Conservation (phyloP, 805 yeast species). For the Starmerella apicola region DNA sequence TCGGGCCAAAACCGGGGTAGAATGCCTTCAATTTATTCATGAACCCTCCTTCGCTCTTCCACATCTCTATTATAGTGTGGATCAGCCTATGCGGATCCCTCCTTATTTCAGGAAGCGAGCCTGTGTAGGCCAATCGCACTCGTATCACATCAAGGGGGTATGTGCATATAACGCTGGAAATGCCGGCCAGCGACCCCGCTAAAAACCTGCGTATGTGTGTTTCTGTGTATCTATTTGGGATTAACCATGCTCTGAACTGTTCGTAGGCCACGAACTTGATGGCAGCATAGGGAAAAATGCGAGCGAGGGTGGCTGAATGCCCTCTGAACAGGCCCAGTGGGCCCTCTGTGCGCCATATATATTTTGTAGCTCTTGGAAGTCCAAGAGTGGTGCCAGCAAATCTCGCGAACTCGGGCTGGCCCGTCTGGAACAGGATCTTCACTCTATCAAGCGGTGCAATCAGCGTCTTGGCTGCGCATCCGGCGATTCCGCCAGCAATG, state of each 20-base stretch:
- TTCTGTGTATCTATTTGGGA: conserved; percentile 63
- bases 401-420: conserved; percentile 74
- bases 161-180: conserved; percentile 73
- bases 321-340: conserved; percentile 79
- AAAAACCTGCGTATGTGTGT: conserved; percentile 67
- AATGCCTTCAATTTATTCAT: conserved; percentile 40
- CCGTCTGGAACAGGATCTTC: conserved; percentile 87
- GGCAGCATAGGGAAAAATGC: conserved; percentile 95
- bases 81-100: conserved; percentile 23
- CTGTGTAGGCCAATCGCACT: conserved; percentile 75
- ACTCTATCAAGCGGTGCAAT: conserved; percentile 94
- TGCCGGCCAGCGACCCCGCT: conserved; percentile 86
- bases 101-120: conserved; percentile 29
- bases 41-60: conserved; percentile 10
- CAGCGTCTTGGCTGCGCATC: conserved; percentile 88
- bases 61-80: conserved; percentile 25
- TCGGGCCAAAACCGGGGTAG: conserved; percentile 89
- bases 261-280: conserved; percentile 94
- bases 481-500: conserved; percentile 89
- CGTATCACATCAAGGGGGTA: conserved; percentile 87
- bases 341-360: conserved; percentile 62
- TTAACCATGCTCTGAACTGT: conserved; percentile 67
- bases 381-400: conserved; percentile 75
- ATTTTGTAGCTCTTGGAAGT: conserved; percentile 53
- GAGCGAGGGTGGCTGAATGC: conserved; percentile 79